Base-by-base conservation (phyloP, 805 yeast species). In the Lipomyces sp. region DNA sequence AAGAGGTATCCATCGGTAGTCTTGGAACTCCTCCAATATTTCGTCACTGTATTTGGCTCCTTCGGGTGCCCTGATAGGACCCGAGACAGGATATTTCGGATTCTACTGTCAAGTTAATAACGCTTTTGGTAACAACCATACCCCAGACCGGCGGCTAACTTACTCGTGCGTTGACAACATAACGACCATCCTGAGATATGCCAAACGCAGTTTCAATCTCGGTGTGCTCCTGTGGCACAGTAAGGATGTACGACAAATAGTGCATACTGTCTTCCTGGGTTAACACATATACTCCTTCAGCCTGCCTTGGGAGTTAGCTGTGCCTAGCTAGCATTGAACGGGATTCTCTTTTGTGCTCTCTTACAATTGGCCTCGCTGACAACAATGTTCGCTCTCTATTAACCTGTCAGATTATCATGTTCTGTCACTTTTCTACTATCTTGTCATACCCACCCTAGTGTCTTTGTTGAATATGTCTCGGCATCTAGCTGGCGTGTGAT, bases 1-100 rank as follows among this genome's bases (percentile, higher is more conserved):
- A 11, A 61, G 54, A 15, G 64, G 64, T 15, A 58, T 35, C 64
- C 64, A 61, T 34, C 64, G 37, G 54, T 61, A 48, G 24, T 56
- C 56, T 13, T 61, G 30, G 34, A 61, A 61, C 13, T 42, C 50
- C 6, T 61, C 61, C 53, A 30, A 11, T 11, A 57, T 24, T 8
- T 33, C 64, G 10, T 30, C 29, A 7, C 53, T 37, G 48, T 61
- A 61, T 6, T 61, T 34, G 3, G 64, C 51, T 15, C 39, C 62
- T 32, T 30, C 24, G 18, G 33, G 48, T 35, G 29, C n/a, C 53
- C 8, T 13, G 33, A 35, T 58, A 7, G 32, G 29, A 30, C 64
- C 60, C 13, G 30, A 18, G 10, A 50, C 35, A 7, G 53, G 62
- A 30, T 35, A 48, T 24, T 61, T 56, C 6, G 30, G 64, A 24